Evolutionary conservation across 768 basidiomycete species (phyloP).

Genomic region (Tubosaeta sp.): DNA sequence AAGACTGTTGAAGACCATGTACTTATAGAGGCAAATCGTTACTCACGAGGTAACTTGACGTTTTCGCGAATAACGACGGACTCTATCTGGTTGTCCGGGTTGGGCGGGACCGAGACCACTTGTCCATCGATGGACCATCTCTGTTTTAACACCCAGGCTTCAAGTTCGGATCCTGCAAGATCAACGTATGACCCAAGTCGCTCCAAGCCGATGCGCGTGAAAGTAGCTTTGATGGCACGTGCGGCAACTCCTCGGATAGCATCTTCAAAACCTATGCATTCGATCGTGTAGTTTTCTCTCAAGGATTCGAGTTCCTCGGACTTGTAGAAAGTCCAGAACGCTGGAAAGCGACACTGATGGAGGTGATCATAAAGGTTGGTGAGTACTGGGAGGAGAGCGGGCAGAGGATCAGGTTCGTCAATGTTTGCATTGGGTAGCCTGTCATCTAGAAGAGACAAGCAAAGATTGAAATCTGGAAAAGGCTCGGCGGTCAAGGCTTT

Average conservation of each 20-base stretch:
- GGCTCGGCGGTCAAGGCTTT: conserved; percentile 84
- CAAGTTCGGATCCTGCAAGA: conserved; percentile 58
- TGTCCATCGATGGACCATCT: conserved; percentile 64
- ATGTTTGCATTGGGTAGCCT: conserved; percentile 48
- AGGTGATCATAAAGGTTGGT: conserved; percentile 65
- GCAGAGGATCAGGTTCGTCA: conserved; percentile 82
- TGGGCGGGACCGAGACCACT: conserved; percentile 68
- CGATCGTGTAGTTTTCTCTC: conserved; percentile 83
- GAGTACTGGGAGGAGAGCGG: conserved; percentile 63
- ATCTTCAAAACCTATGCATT: conserved; percentile 79
- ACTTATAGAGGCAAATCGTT: neutral
- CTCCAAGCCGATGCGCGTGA: conserved; percentile 64
- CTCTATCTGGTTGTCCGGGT: conserved; percentile 86
- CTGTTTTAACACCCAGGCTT: conserved; percentile 55
- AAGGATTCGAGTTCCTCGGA: conserved; percentile 67
- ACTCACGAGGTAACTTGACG: conserved; percentile 77
- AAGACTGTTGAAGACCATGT: neutral
- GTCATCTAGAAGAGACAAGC: conserved; percentile 87
- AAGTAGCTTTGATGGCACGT: conserved; percentile 73
- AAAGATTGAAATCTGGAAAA: conserved; percentile 91
- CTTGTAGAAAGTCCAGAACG: conserved; percentile 76
- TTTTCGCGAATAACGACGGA: conserved; percentile 81
- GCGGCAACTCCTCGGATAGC: conserved; percentile 75
- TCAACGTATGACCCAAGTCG: conserved; percentile 71
- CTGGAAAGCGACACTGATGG: conserved; percentile 82